Base-by-base conservation (phyloP, 2,329 filamentous ascomycete species). In the Ophiostoma montium region DNA sequence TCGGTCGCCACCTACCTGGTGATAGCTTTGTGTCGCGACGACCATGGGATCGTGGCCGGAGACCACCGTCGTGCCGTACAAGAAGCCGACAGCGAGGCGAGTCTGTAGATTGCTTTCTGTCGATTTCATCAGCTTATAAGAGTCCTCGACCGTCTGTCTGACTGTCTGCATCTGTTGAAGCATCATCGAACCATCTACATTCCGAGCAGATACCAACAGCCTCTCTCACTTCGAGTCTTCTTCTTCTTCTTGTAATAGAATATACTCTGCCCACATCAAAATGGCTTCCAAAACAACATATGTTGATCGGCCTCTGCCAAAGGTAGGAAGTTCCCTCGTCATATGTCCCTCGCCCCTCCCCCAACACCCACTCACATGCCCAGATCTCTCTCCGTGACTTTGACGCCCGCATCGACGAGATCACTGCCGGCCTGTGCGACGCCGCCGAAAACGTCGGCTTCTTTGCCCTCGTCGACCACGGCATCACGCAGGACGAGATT, bases 401-500 rank as follows among this genome's bases (percentile, higher is more conserved):
- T 55, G 64, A 70, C 30, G 55, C 58, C n/a, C 69, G 75, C 41
- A 67, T 75, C 55, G 67, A 72, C 47, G 65, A 71, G 39, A 78
- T 80, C 54, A 76, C 74, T 0, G 48, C 58, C 1, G 60, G 78
- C 53, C 65, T 78, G 8, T 63, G 74, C 53, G 51, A 68, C 32
- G 75, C 76, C 4, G 71, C 76, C 0, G 72, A 78, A 54, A 75
- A 74, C 7, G 70, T 72, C 35, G 75, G 76, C 9, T 79, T 80
- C 65, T 80, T 80, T 60, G 70, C 67, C 21, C 55, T 79, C 3
- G 62, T 70, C 18, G 67, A 78, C 55, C 75, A 78, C 51, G 57
- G 65, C 61, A 52, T 65, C 51, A 38, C 62, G 5, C 47, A 62
- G 30, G 54, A 62, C 13, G 67, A 72, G 27, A 70, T 79, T 15